Evolutionary conservation across 192 early-diverging fungal species (phyloP), one percentile per base, ranked within the genome.

Genomic region (Lobosporangium transversale): DNA sequence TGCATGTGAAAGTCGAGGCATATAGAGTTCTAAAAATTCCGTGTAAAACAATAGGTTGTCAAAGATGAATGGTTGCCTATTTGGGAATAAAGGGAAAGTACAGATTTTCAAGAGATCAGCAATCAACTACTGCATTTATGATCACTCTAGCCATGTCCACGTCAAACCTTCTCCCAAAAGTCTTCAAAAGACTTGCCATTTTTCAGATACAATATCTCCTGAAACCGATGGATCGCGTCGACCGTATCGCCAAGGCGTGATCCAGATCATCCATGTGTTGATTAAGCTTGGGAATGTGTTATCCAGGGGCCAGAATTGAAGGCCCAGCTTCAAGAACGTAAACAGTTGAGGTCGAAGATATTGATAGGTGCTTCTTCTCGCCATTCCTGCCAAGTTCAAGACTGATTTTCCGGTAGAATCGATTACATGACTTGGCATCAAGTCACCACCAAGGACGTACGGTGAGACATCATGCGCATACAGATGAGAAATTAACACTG

Each of bases 1-100:
- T 14, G 73, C 31, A 44, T 76, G 37, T 7, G 73, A 66, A 18
- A 76, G 59, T 5, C 73, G 73, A 27, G 65, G 58, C 27, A 76
- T 36, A 21, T 66, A 76, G 6, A 67, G 49, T 24, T 61, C 58
- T 21, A 76, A 23, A 4, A 76, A 59, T 5, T 30, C 32, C 1
- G 73, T 76, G 47, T 76, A 76, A 30, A 76, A 76, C 35, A 76
- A 31, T 23, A 76, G 59, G 30, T 76, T 76, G 31, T 76, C 73
- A 17, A 76, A 76, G 20, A 76, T 23, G 24, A 67, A 76, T 17
- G 73, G 73, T 37, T 76, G 73, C 71, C 71, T 75, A 52, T 57
- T 11, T 35, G 1, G 57, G 21, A 45, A 20, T 3, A 3, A 45
- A n/a, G n/a, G n/a, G n/a, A n/a, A n/a, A n/a, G n/a, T n/a, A n/a